Percentiles rank a stretch among this genome's conserved stretches.
Conservation (phyloP, 768 basidiomycete genomes). For the Psilocybe cyanescens region DNA sequence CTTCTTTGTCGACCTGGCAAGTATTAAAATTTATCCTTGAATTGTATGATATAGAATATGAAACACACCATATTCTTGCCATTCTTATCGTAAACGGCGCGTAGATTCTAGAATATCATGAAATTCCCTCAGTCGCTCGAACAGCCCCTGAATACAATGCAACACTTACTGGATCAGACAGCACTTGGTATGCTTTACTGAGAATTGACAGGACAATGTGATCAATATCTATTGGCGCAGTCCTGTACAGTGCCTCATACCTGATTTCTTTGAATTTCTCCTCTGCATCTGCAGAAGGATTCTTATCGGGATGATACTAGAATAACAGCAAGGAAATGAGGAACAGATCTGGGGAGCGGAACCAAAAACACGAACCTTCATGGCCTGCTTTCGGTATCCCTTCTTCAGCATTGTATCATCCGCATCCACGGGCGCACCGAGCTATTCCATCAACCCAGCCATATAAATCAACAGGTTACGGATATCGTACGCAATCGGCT, state of each 20-base stretch:
- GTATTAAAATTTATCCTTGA: not conserved
- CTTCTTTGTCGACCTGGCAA: slow-evolving; percentile 72
- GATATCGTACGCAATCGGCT: slow-evolving; percentile 24
- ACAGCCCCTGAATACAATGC: not conserved
- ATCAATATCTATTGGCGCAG: not conserved
- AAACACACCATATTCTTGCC: slow-evolving; percentile 81
- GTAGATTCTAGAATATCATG: slow-evolving; percentile 59
- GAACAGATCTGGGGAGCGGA: not conserved
- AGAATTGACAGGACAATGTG: not conserved
- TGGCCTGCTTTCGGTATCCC: slow-evolving; percentile 92
- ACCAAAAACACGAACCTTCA: slow-evolving; percentile 63
- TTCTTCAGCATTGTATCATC: slow-evolving; percentile 89
- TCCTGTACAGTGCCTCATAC: slow-evolving; percentile 38
- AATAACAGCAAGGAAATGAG: slow-evolving; percentile 2
- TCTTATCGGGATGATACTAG: slow-evolving; percentile 96
- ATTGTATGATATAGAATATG: not conserved
- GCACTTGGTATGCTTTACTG: slow-evolving; percentile 95
- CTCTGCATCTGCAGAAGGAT: slow-evolving; percentile 89
- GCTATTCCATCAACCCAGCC: slow-evolving; percentile 40
- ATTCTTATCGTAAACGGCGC: slow-evolving; percentile 93
- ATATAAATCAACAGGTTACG: not conserved
- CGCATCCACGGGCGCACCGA: slow-evolving; percentile 73
- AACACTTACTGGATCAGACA: slow-evolving; percentile 75
- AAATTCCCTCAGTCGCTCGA: slow-evolving; percentile 6
- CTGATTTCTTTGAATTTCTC: slow-evolving; percentile 98